Conservation (phyloP, 2,329 filamentous ascomycete genomes). For the Ophiostoma sp. region DNA sequence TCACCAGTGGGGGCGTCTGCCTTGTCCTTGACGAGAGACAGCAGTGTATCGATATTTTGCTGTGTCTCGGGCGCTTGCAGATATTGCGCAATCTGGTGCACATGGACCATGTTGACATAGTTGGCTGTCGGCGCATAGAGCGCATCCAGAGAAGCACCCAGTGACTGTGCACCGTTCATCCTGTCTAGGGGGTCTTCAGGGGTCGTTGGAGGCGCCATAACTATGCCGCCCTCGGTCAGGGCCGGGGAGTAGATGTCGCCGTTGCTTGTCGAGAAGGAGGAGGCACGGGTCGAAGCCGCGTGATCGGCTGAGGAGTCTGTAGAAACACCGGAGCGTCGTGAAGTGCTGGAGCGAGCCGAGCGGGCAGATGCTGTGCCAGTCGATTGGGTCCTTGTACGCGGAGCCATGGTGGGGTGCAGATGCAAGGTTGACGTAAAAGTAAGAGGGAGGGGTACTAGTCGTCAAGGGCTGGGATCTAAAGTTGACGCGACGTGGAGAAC, state of each 20-base stretch:
- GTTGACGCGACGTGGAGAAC: background rate
- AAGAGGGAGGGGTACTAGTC: background rate
- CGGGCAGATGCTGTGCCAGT: slow-evolving; percentile 12
- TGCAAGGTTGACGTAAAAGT: background rate
- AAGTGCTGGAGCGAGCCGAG: slow-evolving; percentile 16
- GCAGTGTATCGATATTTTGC: slow-evolving; percentile 23
- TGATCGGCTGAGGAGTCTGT: background rate
- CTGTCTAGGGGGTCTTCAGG: background rate
- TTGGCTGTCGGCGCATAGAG: slow-evolving; percentile 16
- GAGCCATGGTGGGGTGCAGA: background rate
- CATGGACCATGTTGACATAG: slow-evolving; percentile 24
- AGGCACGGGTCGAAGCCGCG: slow-evolving; percentile 22
- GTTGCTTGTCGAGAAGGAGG: slow-evolving; percentile 18
- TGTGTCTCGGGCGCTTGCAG: slow-evolving; percentile 22
- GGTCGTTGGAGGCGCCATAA: slow-evolving; percentile 17
- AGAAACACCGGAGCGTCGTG: slow-evolving; percentile 21
- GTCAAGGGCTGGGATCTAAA: background rate
- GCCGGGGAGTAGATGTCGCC: slow-evolving; percentile 16
- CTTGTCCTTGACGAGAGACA: slow-evolving; percentile 22
- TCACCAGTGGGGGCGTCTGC: background rate
- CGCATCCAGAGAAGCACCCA: slow-evolving; percentile 4
- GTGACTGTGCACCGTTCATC: background rate
- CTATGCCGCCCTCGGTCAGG: background rate
- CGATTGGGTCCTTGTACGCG: slow-evolving; percentile 21
- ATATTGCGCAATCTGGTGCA: slow-evolving; percentile 25